Evolutionary conservation across 2,329 filamentous ascomycete genomes (phyloP).

Genomic region (Acrocalymma vagum): DNA sequence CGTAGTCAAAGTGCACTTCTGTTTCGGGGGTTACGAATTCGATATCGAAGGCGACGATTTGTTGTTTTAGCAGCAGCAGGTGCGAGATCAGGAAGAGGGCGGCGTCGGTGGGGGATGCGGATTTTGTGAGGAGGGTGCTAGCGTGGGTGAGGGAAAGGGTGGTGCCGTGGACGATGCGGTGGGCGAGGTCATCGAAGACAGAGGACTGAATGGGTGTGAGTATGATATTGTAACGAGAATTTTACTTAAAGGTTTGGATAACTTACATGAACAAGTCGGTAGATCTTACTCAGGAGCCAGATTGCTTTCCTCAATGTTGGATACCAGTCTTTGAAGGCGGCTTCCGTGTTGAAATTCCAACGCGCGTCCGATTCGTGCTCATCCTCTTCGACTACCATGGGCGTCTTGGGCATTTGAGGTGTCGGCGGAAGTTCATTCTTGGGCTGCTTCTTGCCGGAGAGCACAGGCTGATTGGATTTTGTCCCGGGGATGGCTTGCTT

Average conservation of each 20-base stretch:
- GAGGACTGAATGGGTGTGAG: constrained; percentile 58
- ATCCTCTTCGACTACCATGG: constrained; percentile 61
- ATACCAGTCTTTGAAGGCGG: constrained; percentile 69
- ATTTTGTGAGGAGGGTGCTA: constrained; percentile 73
- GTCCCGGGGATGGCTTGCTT: constrained; percentile 51
- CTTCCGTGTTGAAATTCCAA: constrained; percentile 65
- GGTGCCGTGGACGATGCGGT: constrained; percentile 88
- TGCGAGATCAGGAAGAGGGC: constrained; percentile 96
- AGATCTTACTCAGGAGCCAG: constrained; percentile 74
- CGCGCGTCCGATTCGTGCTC: constrained; percentile 56
- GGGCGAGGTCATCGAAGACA: constrained; percentile 76
- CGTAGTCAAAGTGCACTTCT: constrained; percentile 69
- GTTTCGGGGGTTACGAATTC: constrained; percentile 72
- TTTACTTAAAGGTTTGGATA: not conserved
- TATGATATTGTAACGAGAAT: not conserved
- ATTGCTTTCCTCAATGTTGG: constrained; percentile 73
- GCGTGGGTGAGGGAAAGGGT: constrained; percentile 83
- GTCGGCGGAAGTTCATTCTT: constrained; percentile 45
- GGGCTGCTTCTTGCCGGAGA: constrained; percentile 63
- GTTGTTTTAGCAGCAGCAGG: constrained; percentile 92
- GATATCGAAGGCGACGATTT: constrained; percentile 95
- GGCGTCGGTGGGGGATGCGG: constrained; percentile 73
- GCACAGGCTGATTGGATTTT: constrained; percentile 53
- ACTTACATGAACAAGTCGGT: constrained; percentile 71
- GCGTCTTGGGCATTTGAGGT: constrained; percentile 55